A percentile compares a stretch with the other conserved stretches of the same genome.
Evolutionary conservation across 176 grass and related monocot genomes (phyloP).

Genomic region (Phoenix roebelenii): DNA sequence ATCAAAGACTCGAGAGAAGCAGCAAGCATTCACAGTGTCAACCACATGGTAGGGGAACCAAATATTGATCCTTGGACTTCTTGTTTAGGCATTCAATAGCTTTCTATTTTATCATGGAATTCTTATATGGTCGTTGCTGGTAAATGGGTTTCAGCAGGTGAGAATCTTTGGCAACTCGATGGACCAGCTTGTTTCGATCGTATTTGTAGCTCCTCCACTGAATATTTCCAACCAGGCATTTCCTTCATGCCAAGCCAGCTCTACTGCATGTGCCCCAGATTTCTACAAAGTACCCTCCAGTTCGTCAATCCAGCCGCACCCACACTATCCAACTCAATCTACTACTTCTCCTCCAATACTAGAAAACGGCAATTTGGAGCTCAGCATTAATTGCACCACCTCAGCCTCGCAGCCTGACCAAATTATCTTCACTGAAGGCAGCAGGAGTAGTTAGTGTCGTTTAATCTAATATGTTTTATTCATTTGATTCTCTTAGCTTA

Average conservation of each 20-base stretch:
- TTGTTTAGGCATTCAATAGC: no score
- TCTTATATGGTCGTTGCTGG: no score
- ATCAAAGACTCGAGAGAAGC: conserved; percentile 26
- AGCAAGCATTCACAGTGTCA: conserved; percentile 28
- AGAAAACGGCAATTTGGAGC: conserved; percentile 32
- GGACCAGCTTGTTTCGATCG: not conserved
- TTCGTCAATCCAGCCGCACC: not conserved
- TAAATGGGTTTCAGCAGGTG: no score
- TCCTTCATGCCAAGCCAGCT: conserved; percentile 28
- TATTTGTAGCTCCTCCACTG: conserved; percentile 20
- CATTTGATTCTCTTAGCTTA: no score
- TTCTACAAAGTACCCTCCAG: conserved; percentile 16
- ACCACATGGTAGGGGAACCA: conserved; percentile 29
- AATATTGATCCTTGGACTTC: no score
- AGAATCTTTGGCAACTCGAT: conserved; percentile 18
- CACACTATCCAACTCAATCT: not conserved
- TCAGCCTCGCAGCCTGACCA: conserved; percentile 34
- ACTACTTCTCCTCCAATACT: conserved; percentile 13
- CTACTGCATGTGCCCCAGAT: conserved; percentile 18
- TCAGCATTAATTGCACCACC: conserved; percentile 32
- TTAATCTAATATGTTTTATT: conserved; percentile 28
- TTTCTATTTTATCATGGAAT: not conserved
- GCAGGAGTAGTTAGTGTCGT: conserved; percentile 36
- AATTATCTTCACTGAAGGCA: conserved; percentile 32
- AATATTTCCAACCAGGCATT: conserved; percentile 14